Conservation (phyloP, 2,329 filamentous ascomycete genomes). For the Fusarium sp. region DNA sequence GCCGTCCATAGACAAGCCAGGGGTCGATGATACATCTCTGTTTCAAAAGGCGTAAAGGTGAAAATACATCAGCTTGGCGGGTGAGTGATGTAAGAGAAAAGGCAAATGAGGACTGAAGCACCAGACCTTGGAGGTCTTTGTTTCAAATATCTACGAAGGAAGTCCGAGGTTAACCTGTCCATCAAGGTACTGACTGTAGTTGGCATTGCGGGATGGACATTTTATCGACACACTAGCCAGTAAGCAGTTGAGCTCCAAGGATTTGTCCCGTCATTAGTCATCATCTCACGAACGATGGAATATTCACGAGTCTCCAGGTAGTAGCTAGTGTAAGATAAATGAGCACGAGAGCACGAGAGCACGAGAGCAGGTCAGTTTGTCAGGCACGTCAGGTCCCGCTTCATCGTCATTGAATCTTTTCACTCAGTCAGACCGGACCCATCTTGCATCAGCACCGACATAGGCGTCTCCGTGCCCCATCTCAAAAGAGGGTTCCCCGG, state of each 20-base stretch:
- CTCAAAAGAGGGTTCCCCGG: background rate
- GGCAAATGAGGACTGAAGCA: background rate
- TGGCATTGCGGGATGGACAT: background rate
- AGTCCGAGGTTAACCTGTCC: conserved; percentile 26
- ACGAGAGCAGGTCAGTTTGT: conserved; percentile 7
- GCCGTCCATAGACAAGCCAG: conserved; percentile 40
- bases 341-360: conserved; percentile 10
- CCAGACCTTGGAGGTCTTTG: background rate
- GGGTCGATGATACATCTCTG: conserved; percentile 18
- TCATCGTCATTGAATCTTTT: conserved; percentile 30
- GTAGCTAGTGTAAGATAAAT: background rate
- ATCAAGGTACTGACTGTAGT: conserved; percentile 43
- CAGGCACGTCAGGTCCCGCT: conserved; percentile 16
- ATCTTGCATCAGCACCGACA: background rate
- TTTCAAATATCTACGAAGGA: background rate
- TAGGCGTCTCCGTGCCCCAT: conserved; percentile 9
- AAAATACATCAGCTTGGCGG: background rate
- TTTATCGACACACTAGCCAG: background rate
- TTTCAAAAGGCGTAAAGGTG: background rate
- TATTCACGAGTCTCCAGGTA: background rate
- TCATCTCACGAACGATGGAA: background rate
- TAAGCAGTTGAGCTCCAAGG: background rate
- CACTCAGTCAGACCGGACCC: conserved; percentile 10
- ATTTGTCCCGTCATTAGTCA: conserved; percentile 31
- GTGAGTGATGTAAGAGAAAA: background rate